Base-by-base conservation (phyloP, 139 green algal genomes). In the Chlorella sp. region DNA sequence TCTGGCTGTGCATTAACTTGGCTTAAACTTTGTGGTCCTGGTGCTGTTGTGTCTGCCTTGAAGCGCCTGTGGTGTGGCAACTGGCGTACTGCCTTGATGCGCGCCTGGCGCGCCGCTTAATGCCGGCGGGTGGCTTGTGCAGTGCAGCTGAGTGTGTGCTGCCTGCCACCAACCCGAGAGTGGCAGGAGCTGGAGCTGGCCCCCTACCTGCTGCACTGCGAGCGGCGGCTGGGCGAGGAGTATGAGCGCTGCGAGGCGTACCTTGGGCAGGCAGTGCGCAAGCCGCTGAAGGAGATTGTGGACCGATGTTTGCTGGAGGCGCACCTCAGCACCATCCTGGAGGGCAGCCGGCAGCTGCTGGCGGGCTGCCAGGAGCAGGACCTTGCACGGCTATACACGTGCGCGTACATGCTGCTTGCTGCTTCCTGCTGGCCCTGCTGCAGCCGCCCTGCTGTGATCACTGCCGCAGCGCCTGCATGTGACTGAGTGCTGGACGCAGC, bases 181-280 rank as follows among this genome's bases (percentile, higher is more conserved):
- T 32, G n/a, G 28, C 58, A 82, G 64, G 84, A 94, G 73, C 85
- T 91, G 14, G 92, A 95, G 51, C 88, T 98, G 32, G 88, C 95
- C 2, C 94, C 94, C 22, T 99, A 99, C 89, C 89, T 99, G n/a
- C 56, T 90, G 67, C 94, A 98, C 89, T 94, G 90, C 58, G 96
- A 99, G 93, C 85, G 75, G n/a, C 92, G 97, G 30, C 87, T 99
- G 56, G 54, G 70, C 6, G 95, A 98, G 89, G 97, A 99, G 92
- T 90, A 91, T 48, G 95, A 97, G 46, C 89, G 96, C 56, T 97
- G 94, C 81, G 83, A 90, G 51, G 83, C 94, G 32, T 98, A 96
- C 85, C 91, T 99, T 85, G 97, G 98, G 46, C 62, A 90, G 22
- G 60, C 46, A 43, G 98, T 94, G 26, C 89, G 94, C 32, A 91